Evolutionary conservation across 73 alveolate genomes (phyloP).

Genomic region (Paramecium tetraurelia): DNA sequence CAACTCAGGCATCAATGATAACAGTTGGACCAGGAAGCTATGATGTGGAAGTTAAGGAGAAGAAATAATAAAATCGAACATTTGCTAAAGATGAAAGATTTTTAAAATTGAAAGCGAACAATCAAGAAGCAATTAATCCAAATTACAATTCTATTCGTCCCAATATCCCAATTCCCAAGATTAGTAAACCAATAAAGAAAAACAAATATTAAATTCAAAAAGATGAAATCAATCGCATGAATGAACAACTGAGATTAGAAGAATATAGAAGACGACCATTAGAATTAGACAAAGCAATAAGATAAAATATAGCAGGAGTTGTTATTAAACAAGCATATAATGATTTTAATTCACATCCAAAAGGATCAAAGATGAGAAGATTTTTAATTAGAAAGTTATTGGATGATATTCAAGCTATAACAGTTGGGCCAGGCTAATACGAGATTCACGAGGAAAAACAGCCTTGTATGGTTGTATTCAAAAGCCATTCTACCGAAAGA

Average conservation of each 20-base stretch:
- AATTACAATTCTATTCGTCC: constrained; percentile 1
- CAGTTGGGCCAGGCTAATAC: constrained; percentile 55
- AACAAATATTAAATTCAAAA: not conserved
- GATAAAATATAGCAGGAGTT: constrained; percentile 1
- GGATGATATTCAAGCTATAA: constrained; percentile 35
- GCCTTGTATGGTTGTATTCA: constrained; percentile 60
- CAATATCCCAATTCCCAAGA: not conserved
- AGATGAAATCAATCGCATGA: constrained; percentile 3
- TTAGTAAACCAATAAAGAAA: not conserved
- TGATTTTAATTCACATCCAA: constrained; percentile 53
- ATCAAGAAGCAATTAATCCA: not conserved
- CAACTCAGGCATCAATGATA: constrained; percentile 41
- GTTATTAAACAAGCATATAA: constrained; percentile 31
- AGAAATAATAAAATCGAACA: not conserved
- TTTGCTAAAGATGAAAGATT: constrained; percentile 22
- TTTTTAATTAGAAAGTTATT: constrained; percentile 17
- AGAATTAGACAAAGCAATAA: not conserved
- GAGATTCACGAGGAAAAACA: constrained; percentile 11
- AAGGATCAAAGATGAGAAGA: constrained; percentile 55
- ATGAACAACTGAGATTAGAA: not conserved
- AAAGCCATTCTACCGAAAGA: constrained; percentile 38
- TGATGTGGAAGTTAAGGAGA: not conserved
- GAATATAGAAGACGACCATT: constrained; percentile 25
- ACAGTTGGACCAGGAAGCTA: constrained; percentile 20
- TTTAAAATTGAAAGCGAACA: not conserved